These are phyloP conservation scores for Naegleria gruberi DNA, from an alignment of 208 protist genomes.

Conservation along the genomic window DNA sequence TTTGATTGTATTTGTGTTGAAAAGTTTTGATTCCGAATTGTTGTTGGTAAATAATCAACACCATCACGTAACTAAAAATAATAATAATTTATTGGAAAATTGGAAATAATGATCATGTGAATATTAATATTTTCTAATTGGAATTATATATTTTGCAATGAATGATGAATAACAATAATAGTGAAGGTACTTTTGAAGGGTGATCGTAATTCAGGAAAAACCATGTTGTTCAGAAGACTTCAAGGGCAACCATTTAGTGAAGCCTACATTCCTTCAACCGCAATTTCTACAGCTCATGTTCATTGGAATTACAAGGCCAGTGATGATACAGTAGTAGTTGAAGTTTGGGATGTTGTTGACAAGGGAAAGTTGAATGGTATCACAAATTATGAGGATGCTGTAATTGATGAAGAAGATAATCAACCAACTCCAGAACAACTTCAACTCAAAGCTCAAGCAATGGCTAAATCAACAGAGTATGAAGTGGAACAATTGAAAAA, in stretches of 20 bases:
- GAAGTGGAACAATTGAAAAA: not conserved
- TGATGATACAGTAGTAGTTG: slow-evolving; percentile 37
- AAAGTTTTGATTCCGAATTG: too few species aligned
- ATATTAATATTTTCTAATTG: not conserved
- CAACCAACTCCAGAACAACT: not conserved
- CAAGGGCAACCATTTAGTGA: slow-evolving; percentile 32
- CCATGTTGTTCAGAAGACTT: slow-evolving; percentile 29
- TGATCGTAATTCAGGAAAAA: slow-evolving; percentile 34
- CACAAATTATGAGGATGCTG: not conserved
- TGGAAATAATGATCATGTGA: not conserved
- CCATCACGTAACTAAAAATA: too few species aligned
- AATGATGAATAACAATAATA: slow-evolving; percentile 1
- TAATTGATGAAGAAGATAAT: not conserved
- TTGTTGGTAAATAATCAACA: not conserved
- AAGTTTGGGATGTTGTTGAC: slow-evolving; percentile 46
- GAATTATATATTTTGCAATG: not conserved
- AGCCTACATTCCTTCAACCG: slow-evolving; percentile 25
- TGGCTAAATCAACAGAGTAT: not conserved
- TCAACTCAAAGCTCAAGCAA: not conserved
- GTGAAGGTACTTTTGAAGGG: slow-evolving; percentile 41
- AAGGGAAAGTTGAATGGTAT: slow-evolving; percentile 7
- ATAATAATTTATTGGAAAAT: not conserved
- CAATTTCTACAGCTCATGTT: slow-evolving; percentile 33
- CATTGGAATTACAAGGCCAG: slow-evolving; percentile 35
- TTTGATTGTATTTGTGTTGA: too few species aligned